These are phyloP conservation scores for Citropsis articulata DNA, from an alignment of 345 rosid genomes.

Conservation along the genomic window DNA sequence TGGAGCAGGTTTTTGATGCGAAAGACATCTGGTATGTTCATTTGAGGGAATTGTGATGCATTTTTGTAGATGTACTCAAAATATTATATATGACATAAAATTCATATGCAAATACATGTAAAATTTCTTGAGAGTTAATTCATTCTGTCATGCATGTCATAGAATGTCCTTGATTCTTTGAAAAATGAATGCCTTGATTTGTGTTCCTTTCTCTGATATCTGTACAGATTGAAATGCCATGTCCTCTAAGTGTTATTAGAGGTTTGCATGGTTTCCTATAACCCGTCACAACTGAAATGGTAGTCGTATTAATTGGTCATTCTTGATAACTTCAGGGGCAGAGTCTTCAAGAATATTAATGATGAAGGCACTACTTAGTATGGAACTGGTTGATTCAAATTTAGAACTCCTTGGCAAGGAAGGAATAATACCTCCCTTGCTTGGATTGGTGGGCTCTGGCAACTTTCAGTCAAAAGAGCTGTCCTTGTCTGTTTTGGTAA, in stretches of 20 bases:
- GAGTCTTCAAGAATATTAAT: slow-evolving; percentile 43
- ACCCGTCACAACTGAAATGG: not conserved
- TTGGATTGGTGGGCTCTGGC: slow-evolving; percentile 48
- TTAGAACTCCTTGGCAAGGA: slow-evolving; percentile 49
- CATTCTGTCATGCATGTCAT: not conserved
- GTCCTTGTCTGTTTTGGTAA: slow-evolving; percentile 47
- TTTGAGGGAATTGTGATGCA: not conserved
- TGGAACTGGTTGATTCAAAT: slow-evolving; percentile 54
- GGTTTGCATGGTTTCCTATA: slow-evolving; percentile 1
- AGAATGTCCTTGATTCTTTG: not conserved
- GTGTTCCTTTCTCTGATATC: not conserved
- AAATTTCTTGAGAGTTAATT: not conserved
- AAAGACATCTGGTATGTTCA: not conserved
- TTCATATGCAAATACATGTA: not conserved
- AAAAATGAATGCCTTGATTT: not conserved
- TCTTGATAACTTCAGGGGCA: slow-evolving; percentile 42
- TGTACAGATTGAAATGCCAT: not conserved
- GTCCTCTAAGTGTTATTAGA: not conserved
- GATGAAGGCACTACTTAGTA: slow-evolving; percentile 42
- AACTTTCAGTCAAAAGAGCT: slow-evolving; percentile 43
- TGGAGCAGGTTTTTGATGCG: not conserved
- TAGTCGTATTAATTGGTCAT: slow-evolving; percentile 10
- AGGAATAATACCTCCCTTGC: slow-evolving; percentile 57
- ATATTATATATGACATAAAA: not conserved
- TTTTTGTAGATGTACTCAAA: not conserved